Conservation (phyloP, 495 filamentous ascomycete species). For the Penicillium odoratum region DNA sequence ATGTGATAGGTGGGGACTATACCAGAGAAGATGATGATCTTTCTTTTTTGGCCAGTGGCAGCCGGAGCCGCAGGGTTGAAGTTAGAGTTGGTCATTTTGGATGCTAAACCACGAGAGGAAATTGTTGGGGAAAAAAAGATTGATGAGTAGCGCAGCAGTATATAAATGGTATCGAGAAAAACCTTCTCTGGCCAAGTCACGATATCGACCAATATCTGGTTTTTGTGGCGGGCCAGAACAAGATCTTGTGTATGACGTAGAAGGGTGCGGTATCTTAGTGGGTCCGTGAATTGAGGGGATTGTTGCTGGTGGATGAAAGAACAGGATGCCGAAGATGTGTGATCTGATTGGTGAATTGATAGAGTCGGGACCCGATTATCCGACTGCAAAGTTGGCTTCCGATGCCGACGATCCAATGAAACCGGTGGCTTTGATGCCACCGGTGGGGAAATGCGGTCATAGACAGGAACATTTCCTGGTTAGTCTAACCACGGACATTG, state of each 20-base stretch:
- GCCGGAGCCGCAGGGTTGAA: constrained; percentile 7
- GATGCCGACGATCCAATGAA: constrained; percentile 4
- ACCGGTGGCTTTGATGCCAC: constrained; percentile 7
- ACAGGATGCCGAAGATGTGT: constrained; percentile 5
- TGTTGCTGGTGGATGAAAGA: constrained; percentile 8
- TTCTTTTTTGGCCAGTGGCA: constrained; percentile 20
- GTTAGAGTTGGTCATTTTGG: constrained; percentile 26
- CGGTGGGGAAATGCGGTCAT: constrained; percentile 14
- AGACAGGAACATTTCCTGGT: constrained; percentile 1
- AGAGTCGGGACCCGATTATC: constrained; percentile 6
- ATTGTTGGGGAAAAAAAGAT: neutral
- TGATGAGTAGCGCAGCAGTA: neutral
- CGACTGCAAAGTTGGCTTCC: constrained; percentile 7
- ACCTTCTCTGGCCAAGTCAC: neutral
- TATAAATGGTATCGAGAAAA: neutral
- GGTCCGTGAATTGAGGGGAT: constrained; percentile 7
- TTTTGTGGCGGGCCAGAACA: constrained; percentile 24
- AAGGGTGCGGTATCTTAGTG: constrained; percentile 18
- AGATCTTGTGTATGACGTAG: constrained; percentile 24
- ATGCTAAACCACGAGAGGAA: neutral
- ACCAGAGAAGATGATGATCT: constrained; percentile 37
- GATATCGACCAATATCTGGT: neutral
- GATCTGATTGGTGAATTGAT: constrained; percentile 7
- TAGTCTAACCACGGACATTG: neutral
- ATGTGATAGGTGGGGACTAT: constrained; percentile 3